phyloP scores from a whole-genome alignment of 306 rosid genomes.

The Lablab purpureus region DNA sequence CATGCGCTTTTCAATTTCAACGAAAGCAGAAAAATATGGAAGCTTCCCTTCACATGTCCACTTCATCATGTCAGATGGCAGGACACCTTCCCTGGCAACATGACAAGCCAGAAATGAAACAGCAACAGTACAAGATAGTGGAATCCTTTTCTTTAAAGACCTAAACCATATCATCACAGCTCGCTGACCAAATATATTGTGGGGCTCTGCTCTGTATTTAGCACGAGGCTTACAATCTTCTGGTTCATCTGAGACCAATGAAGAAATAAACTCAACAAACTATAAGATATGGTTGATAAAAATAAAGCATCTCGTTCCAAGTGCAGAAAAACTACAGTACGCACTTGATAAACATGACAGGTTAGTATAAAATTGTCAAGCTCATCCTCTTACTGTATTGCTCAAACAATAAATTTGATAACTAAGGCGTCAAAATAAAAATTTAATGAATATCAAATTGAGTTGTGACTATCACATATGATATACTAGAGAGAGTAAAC shows the following conservation, averaged over 20 bases:
- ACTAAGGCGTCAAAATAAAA: slow-evolving; percentile 19
- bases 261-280: slow-evolving; percentile 48
- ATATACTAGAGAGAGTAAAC: slow-evolving; percentile 20
- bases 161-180: slow-evolving; percentile 71
- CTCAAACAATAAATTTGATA: slow-evolving; percentile 16
- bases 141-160: slow-evolving; percentile 73
- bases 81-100: slow-evolving; percentile 79
- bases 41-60: slow-evolving; percentile 87
- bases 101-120: slow-evolving; percentile 84
- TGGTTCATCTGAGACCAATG: slow-evolving; percentile 62
- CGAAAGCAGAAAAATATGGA: slow-evolving; percentile 87
- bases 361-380: background rate
- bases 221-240: slow-evolving; percentile 43
- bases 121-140: slow-evolving; percentile 65
- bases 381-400: slow-evolving; percentile 11
- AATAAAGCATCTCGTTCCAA: slow-evolving; percentile 12
- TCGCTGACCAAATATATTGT: slow-evolving; percentile 64
- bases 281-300: slow-evolving; percentile 32
- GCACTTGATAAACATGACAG: slow-evolving; percentile 31
- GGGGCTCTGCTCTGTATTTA: slow-evolving; percentile 61
- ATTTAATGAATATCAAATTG: slow-evolving; percentile 11
- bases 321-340: background rate
- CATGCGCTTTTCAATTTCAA: slow-evolving; percentile 69
- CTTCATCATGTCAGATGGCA: slow-evolving; percentile 78
- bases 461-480: slow-evolving; percentile 15